Evolutionary conservation across 148 eudicot genomes (phyloP).

Genomic region (Rhododendron henanense): DNA sequence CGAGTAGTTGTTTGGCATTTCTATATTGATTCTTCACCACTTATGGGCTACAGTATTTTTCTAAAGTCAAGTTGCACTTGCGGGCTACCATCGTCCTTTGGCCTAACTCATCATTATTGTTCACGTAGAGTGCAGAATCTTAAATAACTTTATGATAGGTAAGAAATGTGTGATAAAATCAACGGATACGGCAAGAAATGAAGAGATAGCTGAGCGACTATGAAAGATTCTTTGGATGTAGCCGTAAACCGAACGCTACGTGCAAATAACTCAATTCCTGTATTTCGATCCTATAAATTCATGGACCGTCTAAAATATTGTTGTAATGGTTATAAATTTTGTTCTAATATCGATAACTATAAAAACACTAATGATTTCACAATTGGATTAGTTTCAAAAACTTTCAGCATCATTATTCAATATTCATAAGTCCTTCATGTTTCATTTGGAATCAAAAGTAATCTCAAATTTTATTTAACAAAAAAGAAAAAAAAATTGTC

Average conservation of each 20-base stretch:
- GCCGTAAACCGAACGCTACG: neutral
- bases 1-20: neutral
- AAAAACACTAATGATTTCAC: neutral
- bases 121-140: neutral
- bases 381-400: neutral
- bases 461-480: neutral
- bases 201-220: neutral
- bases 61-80: neutral
- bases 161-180: neutral
- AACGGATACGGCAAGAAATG: neutral
- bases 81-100: neutral
- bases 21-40: neutral
- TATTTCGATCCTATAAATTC: neutral
- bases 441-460: neutral
- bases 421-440: neutral
- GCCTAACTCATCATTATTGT: neutral
- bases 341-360: neutral
- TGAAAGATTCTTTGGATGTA: neutral
- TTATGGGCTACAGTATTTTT: neutral
- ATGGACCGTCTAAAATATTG: neutral
- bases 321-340: neutral
- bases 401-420: neutral
- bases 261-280: neutral
- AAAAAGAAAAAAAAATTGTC: neutral
- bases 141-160: neutral